Evolutionary conservation across 345 rosid genomes (phyloP).

Genomic region (Dimocarpus longan): DNA sequence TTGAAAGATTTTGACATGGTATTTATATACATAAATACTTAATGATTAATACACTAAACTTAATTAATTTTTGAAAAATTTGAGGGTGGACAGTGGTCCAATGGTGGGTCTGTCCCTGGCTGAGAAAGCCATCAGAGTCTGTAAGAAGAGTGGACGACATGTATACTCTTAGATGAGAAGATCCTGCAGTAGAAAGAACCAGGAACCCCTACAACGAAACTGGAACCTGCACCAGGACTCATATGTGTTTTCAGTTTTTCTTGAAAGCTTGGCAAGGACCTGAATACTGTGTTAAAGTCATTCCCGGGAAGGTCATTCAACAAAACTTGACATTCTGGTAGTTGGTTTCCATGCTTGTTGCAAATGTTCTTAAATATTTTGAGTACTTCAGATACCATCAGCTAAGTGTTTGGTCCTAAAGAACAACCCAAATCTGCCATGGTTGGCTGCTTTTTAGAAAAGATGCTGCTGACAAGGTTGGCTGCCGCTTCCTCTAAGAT

Average conservation of each 20-base stretch:
- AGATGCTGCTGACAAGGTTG: conserved; percentile 28
- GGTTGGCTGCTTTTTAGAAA: conserved; percentile 44
- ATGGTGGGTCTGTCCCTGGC: too few relatives aligned
- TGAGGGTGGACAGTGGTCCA: too few relatives aligned
- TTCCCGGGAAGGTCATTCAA: conserved; percentile 58
- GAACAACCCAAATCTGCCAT: conserved; percentile 92
- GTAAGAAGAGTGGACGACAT: conserved; percentile 51
- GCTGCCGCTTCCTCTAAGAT: conserved; percentile 46
- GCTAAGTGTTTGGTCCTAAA: conserved; percentile 73
- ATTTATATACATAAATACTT: too few relatives aligned
- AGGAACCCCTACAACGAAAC: conserved; percentile 37
- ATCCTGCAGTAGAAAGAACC: conserved; percentile 58
- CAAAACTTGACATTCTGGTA: conserved; percentile 49
- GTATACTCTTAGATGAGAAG: conserved; percentile 35
- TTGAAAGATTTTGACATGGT: too few relatives aligned
- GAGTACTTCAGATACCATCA: conserved; percentile 37
- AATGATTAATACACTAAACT: too few relatives aligned
- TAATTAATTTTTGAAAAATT: too few relatives aligned
- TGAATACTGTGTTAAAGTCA: conserved; percentile 54
- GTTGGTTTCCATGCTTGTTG: conserved; percentile 12
- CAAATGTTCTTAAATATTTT: conserved; percentile 24
- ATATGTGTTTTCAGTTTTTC: conserved; percentile 22
- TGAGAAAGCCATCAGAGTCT: conserved; percentile 58
- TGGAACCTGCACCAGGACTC: conserved; percentile 13
- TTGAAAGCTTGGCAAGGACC: conserved; percentile 32